Base-by-base conservation (phyloP, 805 yeast species). In the Cephaloascus albidus region DNA sequence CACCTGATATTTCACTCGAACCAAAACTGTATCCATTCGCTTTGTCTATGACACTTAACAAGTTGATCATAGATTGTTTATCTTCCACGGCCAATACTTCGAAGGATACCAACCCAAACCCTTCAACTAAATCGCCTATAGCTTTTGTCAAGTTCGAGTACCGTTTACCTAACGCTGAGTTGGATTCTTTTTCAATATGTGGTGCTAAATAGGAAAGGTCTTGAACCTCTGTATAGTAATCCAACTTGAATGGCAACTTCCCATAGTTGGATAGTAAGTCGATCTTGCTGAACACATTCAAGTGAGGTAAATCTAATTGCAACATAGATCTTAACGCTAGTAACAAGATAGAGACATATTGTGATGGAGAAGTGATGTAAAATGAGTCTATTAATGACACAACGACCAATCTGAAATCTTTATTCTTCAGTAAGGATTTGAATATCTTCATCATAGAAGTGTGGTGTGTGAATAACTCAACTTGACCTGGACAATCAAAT, bases 401-500 rank as follows among this genome's bases (percentile, higher is more conserved):
- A 19, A 90, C 96, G 48, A 90, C 82, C 4, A 85, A 56, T 38
- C 97, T 67, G 49, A 86, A 71, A 44, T 79, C 88, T 38, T 77
- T 77, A 10, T 38, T 33, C 43, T 77, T 80, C 2, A 50, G 48
- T 35, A 93, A 61, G 36, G 57, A 68, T 44, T 73, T 72, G 58
- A 89, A 85, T 4, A 93, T 81, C 38, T 67, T 66, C 33, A 69
- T 71, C 34, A 94, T 62, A 0, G 96, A 79, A 1, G 80, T 73
- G 51, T 86, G 95, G 53, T 85, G 94, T 3, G 99, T 93, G 61
- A 85, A 93, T 14, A 93, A 70, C 56, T 93, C 99, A 1, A 88
- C 93, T 57, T 93, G 98, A 1, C 98, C 98, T 1, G 97, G 96
- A 53, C 95, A 85, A 57, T 87, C 96, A 60, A 87, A 85, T 3